These are phyloP conservation scores for Ajuga chamaepitys DNA, from an alignment of 257 asterid genomes.

Conservation along the genomic window DNA sequence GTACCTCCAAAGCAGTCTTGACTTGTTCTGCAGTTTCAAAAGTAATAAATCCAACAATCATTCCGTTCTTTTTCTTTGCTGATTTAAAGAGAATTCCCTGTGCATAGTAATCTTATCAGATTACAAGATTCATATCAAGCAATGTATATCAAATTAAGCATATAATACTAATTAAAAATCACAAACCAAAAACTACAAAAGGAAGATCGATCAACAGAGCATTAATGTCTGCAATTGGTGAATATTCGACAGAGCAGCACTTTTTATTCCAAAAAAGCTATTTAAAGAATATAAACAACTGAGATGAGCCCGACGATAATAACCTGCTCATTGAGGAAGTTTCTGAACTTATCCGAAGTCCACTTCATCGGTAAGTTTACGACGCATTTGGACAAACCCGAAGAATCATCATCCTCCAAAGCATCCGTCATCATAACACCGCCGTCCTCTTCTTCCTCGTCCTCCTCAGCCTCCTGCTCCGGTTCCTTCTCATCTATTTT, in stretches of 20 bases:
- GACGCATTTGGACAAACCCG: slow-evolving; percentile 62
- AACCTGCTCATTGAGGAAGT: slow-evolving; percentile 57
- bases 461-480: too few species aligned
- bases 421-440: slow-evolving; percentile 91
- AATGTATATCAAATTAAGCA: slow-evolving; percentile 2
- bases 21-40: slow-evolving; percentile 62
- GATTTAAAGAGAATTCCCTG: slow-evolving; percentile 68
- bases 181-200: not conserved
- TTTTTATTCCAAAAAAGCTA: not conserved
- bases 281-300: not conserved
- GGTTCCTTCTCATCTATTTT: slow-evolving; percentile 25
- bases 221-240: not conserved
- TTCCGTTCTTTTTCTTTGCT: slow-evolving; percentile 93
- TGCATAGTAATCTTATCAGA: not conserved
- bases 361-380: slow-evolving; percentile 89
- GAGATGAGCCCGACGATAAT: not conserved
- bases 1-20: slow-evolving; percentile 55
- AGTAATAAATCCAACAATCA: slow-evolving; percentile 83
- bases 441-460: slow-evolving; percentile 20
- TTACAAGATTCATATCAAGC: slow-evolving; percentile 2
- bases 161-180: not conserved
- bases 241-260: not conserved
- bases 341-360: slow-evolving; percentile 65
- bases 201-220: not conserved
- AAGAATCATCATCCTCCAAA: slow-evolving; percentile 33